Evolutionary conservation across 1,284 basidiomycete genomes (phyloP).

Genomic region (Boletus subluridellus): DNA sequence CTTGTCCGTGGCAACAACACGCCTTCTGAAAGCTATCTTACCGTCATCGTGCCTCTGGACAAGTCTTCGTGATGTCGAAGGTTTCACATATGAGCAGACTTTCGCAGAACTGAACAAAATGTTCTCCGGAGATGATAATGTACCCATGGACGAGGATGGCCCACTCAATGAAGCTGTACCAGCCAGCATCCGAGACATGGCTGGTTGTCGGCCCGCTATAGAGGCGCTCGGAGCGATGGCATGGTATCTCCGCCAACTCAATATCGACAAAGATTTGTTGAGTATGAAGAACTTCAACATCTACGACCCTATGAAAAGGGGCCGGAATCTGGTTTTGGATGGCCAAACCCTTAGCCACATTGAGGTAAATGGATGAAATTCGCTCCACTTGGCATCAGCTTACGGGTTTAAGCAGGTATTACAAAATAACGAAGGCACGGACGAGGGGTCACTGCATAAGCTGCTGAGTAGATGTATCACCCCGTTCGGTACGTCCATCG

Average conservation of each 20-base stretch:
- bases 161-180: slow-evolving; percentile 59
- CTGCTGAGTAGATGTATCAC: slow-evolving; percentile 84
- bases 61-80: slow-evolving; percentile 77
- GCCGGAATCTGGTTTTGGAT: slow-evolving; percentile 81
- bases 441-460: slow-evolving; percentile 83
- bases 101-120: slow-evolving; percentile 66
- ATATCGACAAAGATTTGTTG: slow-evolving; percentile 90
- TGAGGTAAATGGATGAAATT: slow-evolving; percentile 55
- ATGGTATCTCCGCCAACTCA: slow-evolving; percentile 89
- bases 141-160: slow-evolving; percentile 45
- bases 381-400: slow-evolving; percentile 4
- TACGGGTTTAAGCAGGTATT: slow-evolving; percentile 55
- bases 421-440: slow-evolving; percentile 86
- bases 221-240: slow-evolving; percentile 87
- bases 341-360: slow-evolving; percentile 92
- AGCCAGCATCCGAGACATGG: slow-evolving; percentile 70
- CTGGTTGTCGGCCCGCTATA: slow-evolving; percentile 63
- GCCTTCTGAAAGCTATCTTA: slow-evolving; percentile 76
- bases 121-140: slow-evolving; percentile 52
- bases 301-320: slow-evolving; percentile 90
- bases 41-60: slow-evolving; percentile 85
- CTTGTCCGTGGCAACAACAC: slow-evolving; percentile 75
- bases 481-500: slow-evolving; percentile 67
- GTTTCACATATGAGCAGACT: slow-evolving; percentile 71
- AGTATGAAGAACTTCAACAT: slow-evolving; percentile 95